Evolutionary conservation across 2,329 filamentous ascomycete species (phyloP).

Genomic region (Neophaeococcomyces mojaviensis): DNA sequence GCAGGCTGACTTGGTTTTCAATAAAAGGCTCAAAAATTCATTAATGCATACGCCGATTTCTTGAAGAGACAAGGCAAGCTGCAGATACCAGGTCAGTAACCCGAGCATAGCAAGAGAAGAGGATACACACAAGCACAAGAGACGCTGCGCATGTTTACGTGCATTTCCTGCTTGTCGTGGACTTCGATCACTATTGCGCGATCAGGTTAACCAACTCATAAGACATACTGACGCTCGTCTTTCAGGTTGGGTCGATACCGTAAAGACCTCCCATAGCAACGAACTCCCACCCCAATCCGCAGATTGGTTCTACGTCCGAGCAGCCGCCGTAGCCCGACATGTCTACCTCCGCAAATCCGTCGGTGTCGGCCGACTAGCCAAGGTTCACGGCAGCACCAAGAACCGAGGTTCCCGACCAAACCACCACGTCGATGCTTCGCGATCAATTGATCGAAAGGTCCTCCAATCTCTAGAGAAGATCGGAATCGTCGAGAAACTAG

Average conservation of each 20-base stretch:
- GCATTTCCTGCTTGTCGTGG: background rate
- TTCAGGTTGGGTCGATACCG: conserved; percentile 94
- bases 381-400: conserved; percentile 92
- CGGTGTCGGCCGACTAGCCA: conserved; percentile 94
- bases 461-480: conserved; percentile 99
- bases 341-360: conserved; percentile 99
- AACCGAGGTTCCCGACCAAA: conserved; percentile 89
- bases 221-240: conserved; percentile 10
- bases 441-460: conserved; percentile 94
- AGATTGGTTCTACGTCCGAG: conserved; percentile 90
- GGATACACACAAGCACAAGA: conserved; percentile 25
- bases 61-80: conserved; percentile 66
- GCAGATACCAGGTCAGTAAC: conserved; percentile 57
- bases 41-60: conserved; percentile 60
- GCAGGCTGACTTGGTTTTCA: conserved; percentile 11
- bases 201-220: conserved; percentile 16
- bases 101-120: conserved; percentile 17
- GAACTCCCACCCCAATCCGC: conserved; percentile 97
- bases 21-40: conserved; percentile 59
- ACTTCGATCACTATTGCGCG: background rate
- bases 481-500: conserved; percentile 76
- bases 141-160: background rate
- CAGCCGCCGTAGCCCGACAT: conserved; percentile 91
- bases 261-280: conserved; percentile 95
- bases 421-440: conserved; percentile 92